phyloP scores from a whole-genome alignment of 345 rosid genomes.

The Eucalyptus sp. region DNA sequence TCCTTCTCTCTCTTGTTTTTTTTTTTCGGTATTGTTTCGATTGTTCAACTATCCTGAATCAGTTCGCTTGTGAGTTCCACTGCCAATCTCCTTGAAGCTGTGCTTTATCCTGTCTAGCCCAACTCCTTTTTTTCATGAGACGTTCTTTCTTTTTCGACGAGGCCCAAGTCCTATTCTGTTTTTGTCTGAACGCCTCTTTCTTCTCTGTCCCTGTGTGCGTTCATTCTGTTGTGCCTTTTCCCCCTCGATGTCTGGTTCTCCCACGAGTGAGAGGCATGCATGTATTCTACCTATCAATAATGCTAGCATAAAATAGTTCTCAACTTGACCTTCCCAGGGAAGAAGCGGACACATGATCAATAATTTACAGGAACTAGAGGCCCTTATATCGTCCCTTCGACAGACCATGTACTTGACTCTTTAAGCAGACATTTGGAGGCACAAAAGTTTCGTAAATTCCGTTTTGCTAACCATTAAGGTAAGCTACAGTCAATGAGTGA shows the following conservation, averaged over 20 bases:
- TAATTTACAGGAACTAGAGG: background rate
- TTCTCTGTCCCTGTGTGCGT: background rate
- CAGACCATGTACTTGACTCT: background rate
- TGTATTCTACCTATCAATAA: background rate
- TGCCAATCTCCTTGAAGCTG: background rate
- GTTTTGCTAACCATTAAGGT: background rate
- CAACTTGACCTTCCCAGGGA: background rate
- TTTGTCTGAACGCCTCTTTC: background rate
- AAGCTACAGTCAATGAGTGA: background rate
- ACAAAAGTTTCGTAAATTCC: background rate
- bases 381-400: background rate
- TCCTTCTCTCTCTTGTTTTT: background rate
- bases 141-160: background rate
- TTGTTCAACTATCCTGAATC: background rate
- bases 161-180: background rate
- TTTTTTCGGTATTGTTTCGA: background rate
- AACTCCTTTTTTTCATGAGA: background rate
- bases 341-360: background rate
- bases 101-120: background rate
- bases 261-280: background rate
- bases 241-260: background rate
- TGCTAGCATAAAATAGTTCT: background rate
- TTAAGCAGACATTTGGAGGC: background rate
- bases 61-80: background rate
- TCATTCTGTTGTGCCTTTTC: background rate